A percentile compares a stretch with the other conserved stretches of the same genome.
phyloP scores from a whole-genome alignment of 257 asterid genomes.

The Nicotiana attenuata region DNA sequence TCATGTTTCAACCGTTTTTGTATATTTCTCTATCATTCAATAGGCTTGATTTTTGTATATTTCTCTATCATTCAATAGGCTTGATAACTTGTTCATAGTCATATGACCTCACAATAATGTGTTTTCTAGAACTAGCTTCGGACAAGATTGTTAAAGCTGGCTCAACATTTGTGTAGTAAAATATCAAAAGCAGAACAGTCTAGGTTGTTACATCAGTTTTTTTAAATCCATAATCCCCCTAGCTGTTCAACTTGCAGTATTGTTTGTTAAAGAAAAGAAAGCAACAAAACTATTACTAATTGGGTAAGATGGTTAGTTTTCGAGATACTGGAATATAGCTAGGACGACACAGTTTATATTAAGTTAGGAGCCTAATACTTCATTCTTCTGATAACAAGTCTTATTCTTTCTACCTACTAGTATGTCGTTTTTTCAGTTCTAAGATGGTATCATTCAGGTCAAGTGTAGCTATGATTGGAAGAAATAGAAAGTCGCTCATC shows the following conservation, averaged over 20 bases:
- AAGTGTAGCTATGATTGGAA: neutral
- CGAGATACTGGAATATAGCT: neutral
- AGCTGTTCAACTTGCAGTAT: neutral
- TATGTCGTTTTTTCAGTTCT: neutral
- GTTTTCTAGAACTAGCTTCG: neutral
- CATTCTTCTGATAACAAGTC: neutral
- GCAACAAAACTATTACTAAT: neutral
- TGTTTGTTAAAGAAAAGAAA: neutral
- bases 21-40: neutral
- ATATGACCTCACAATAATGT: neutral
- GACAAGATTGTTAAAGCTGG: neutral
- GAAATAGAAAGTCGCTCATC: neutral
- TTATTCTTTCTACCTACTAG: neutral
- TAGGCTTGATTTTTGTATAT: neutral
- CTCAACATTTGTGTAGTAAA: neutral
- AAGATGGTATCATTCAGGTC: conserved; percentile 1
- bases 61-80: neutral
- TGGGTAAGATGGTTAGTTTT: neutral
- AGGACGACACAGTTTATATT: neutral
- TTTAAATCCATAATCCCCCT: neutral
- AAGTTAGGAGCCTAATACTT: neutral
- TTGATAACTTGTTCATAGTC: neutral
- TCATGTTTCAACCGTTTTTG: neutral
- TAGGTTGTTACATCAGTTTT: neutral
- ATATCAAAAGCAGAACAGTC: neutral